Conservation (phyloP, 2,329 filamentous ascomycete genomes). For the Helotiales sp. region DNA sequence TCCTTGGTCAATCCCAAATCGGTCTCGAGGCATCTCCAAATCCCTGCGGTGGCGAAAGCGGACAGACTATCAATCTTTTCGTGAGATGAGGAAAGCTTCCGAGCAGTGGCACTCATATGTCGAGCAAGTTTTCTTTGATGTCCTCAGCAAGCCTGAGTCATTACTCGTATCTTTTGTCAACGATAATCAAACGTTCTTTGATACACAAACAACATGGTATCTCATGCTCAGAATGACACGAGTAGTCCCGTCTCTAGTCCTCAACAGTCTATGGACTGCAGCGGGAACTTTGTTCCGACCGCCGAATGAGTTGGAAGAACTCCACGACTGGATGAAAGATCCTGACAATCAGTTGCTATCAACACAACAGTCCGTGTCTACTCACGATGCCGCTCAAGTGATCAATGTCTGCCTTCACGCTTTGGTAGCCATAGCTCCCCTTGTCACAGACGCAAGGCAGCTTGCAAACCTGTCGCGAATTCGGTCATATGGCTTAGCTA, state of each 20-base stretch:
- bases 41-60: background rate
- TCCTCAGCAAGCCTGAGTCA: conserved; percentile 57
- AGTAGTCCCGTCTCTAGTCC: conserved; percentile 56
- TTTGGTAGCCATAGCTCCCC: conserved; percentile 56
- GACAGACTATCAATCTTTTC: background rate
- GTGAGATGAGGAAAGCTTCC: background rate
- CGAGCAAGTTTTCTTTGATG: conserved; percentile 64
- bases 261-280: conserved; percentile 65
- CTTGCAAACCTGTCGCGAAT: conserved; percentile 62
- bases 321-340: conserved; percentile 29
- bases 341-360: background rate
- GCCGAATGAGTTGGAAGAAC: conserved; percentile 37
- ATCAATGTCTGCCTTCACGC: conserved; percentile 62
- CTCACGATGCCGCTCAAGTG: conserved; percentile 30
- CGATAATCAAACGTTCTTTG: conserved; percentile 49
- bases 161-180: conserved; percentile 58
- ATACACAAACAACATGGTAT: conserved; percentile 64
- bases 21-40: background rate
- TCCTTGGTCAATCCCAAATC: conserved; percentile 26
- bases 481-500: conserved; percentile 43
- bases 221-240: conserved; percentile 61
- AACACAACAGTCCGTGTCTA: conserved; percentile 24
- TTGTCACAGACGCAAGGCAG: conserved; percentile 29
- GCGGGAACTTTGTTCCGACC: conserved; percentile 58
- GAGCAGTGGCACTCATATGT: conserved; percentile 59